phyloP scores from a whole-genome alignment of 2,329 filamentous ascomycete genomes.

The Aspergillus transmontanensis region DNA sequence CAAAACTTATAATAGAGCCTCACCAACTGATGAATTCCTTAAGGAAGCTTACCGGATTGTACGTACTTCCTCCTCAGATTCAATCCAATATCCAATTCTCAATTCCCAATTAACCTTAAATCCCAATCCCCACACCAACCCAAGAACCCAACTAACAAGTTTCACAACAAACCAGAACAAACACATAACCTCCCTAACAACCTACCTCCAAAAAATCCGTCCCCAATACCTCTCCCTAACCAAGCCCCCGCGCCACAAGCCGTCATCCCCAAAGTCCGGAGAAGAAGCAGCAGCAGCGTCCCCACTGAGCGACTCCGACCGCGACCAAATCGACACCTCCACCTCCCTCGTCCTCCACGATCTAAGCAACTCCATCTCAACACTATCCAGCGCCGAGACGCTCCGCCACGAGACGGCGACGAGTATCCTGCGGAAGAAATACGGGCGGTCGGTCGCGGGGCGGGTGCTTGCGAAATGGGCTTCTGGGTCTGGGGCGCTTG shows the following conservation, averaged over 20 bases:
- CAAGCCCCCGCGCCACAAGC: slow-evolving; percentile 58
- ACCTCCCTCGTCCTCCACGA: slow-evolving; percentile 84
- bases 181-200: slow-evolving; percentile 78
- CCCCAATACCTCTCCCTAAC: slow-evolving; percentile 81
- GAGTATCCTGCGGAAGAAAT: slow-evolving; percentile 72
- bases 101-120: too few relatives aligned
- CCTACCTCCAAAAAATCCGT: slow-evolving; percentile 79
- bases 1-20: slow-evolving; percentile 4
- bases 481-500: slow-evolving; percentile 38
- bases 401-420: slow-evolving; percentile 76
- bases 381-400: slow-evolving; percentile 78
- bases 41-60: slow-evolving; percentile 95
- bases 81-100: background rate
- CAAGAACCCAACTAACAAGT: background rate
- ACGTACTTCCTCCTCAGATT: slow-evolving; percentile 14
- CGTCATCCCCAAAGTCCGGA: slow-evolving; percentile 40
- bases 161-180: slow-evolving; percentile 62
- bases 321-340: slow-evolving; percentile 83
- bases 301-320: slow-evolving; percentile 72
- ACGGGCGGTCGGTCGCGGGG: slow-evolving; percentile 56
- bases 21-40: slow-evolving; percentile 74
- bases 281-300: too few relatives aligned
- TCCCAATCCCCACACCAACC: background rate
- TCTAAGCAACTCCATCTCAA: slow-evolving; percentile 77
- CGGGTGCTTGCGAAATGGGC: slow-evolving; percentile 64